Evolutionary conservation across 108 stramenopile genomes (phyloP).

Genomic region (Cyclostephanos tholiformis): DNA sequence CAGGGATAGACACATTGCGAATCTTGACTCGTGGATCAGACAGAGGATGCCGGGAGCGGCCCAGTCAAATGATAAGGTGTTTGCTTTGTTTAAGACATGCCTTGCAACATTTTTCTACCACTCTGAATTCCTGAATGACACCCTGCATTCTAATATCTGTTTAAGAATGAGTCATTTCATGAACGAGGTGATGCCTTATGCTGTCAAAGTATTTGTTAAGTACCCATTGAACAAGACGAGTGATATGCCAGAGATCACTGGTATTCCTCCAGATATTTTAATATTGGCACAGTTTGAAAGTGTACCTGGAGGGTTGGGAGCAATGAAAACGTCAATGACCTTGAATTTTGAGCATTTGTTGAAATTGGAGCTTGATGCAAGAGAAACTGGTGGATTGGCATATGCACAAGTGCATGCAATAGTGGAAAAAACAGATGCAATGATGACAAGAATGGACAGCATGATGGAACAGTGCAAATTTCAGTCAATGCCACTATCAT

Average conservation of each 20-base stretch:
- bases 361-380: not conserved
- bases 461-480: not conserved
- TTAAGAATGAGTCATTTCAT: not conserved
- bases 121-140: not conserved
- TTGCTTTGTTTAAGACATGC: slow-evolving; percentile 13
- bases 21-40: not conserved
- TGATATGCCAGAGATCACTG: slow-evolving; percentile 13
- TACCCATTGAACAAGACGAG: slow-evolving; percentile 20
- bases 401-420: not conserved
- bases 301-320: not conserved
- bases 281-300: not conserved
- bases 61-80: slow-evolving; percentile 7
- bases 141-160: not conserved
- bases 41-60: not conserved
- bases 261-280: slow-evolving; percentile 17
- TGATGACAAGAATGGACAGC: too few species aligned
- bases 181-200: slow-evolving; percentile 1
- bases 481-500: not conserved
- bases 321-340: not conserved
- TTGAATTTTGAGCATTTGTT: not conserved
- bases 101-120: too few species aligned
- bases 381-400: not conserved
- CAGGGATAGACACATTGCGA: not conserved
- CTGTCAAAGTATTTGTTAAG: not conserved
- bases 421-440: not conserved